Percentiles rank a stretch among this genome's conserved stretches.
Evolutionary conservation across 1,139 yeast genomes (phyloP).

Genomic region (Entelexis sorbosivorans): DNA sequence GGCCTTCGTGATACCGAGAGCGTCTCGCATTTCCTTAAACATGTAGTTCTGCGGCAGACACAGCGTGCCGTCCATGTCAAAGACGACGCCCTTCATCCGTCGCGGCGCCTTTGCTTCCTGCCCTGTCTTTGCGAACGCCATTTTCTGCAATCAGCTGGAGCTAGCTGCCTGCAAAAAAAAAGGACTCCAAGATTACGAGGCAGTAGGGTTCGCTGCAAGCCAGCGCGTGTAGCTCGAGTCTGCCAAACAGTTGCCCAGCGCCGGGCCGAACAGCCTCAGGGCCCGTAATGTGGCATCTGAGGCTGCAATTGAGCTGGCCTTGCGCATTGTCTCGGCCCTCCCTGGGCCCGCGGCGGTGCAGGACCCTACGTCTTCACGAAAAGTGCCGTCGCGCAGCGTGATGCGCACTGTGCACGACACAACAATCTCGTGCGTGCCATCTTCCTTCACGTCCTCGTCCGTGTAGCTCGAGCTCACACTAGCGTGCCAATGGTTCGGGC

Average conservation of each 20-base stretch:
- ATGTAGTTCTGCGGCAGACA: conserved; percentile 53
- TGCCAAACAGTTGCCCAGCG: conserved; percentile 64
- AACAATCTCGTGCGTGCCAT: conserved; percentile 42
- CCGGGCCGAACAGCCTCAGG: conserved; percentile 64
- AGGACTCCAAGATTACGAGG: background rate
- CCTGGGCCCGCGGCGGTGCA: conserved; percentile 55
- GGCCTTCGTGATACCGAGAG: conserved; percentile 40
- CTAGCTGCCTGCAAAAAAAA: background rate
- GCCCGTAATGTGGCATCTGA: conserved; percentile 70
- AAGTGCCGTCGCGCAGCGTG: conserved; percentile 60
- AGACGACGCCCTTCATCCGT: conserved; percentile 41
- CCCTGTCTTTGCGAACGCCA: too few species aligned
- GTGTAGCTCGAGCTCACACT: conserved; percentile 34
- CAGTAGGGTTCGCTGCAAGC: conserved; percentile 8
- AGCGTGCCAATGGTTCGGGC: conserved; percentile 54
- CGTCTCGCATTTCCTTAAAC: conserved; percentile 52
- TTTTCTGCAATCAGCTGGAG: too few species aligned
- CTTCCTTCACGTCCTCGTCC: conserved; percentile 26
- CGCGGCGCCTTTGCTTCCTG: too few species aligned
- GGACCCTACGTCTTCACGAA: conserved; percentile 66
- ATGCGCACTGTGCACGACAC: conserved; percentile 55
- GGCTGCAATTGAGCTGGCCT: conserved; percentile 61
- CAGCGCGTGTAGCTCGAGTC: conserved; percentile 43
- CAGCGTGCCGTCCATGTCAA: conserved; percentile 63
- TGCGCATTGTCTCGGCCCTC: conserved; percentile 47